phyloP scores from a whole-genome alignment of 164 flowering plant genomes.

The Chimonanthus praecox region DNA sequence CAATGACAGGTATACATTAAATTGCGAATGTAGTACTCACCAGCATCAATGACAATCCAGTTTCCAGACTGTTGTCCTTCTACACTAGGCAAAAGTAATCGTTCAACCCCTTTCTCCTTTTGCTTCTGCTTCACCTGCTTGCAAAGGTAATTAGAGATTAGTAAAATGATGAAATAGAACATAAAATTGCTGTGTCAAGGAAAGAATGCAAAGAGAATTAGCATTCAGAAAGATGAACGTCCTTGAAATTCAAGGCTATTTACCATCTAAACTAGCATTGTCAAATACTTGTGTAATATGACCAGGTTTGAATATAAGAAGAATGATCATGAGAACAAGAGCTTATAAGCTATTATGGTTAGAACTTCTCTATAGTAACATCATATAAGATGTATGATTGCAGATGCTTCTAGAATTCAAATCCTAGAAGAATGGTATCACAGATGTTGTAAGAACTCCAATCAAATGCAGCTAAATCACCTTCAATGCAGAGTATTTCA shows the following conservation, averaged over 20 bases:
- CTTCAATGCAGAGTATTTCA: too few species aligned
- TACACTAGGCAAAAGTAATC: constrained; percentile 65
- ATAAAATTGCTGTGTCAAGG: too few species aligned
- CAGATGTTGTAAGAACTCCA: too few species aligned
- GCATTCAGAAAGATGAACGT: too few species aligned
- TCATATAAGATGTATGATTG: too few species aligned
- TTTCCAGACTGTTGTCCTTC: constrained; percentile 77
- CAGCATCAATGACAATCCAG: constrained; percentile 89
- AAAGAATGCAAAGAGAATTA: neutral
- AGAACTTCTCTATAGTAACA: too few species aligned
- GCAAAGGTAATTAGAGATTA: neutral
- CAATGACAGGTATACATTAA: neutral
- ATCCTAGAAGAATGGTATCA: too few species aligned
- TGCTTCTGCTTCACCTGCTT: constrained; percentile 53
- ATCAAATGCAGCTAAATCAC: too few species aligned
- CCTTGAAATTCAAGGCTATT: neutral
- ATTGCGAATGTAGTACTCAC: constrained; percentile 30
- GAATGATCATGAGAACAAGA: too few species aligned
- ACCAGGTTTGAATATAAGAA: too few species aligned
- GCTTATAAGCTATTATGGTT: too few species aligned
- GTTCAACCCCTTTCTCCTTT: constrained; percentile 57
- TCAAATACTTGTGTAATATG: neutral
- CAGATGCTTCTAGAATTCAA: too few species aligned
- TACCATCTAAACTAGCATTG: neutral
- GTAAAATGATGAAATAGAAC: neutral